Base-by-base conservation (phyloP, 331 rosid species). In the Ulmus americana region DNA sequence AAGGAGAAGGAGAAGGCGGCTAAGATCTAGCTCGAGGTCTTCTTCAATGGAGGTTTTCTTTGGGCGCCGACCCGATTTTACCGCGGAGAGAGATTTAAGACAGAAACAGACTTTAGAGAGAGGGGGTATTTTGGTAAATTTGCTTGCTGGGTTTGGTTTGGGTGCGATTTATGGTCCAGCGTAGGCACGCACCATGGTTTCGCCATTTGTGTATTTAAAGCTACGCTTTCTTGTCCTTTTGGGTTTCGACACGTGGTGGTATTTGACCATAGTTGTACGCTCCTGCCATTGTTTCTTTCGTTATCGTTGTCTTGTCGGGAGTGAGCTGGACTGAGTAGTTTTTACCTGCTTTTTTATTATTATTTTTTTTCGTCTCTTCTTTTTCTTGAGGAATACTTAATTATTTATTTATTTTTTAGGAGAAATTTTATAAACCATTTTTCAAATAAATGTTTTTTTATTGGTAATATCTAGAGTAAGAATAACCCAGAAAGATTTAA, bases 61-160 rank as follows among this genome's bases (percentile, higher is more conserved):
- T 57, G 62, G 20, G 62, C 35, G 35, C 35, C 35, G 35, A 28
- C 42, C 61, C 8, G 8, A 13, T 28, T 39, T 57, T 50, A 50
- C 28, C 10, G 55, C 20, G 16, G 45, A 57, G 61, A 55, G 62
- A 39, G 45, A 57, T 38, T 57, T 55, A 55, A 28, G 59, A 55
- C 59, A 55, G 40, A 46, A 46, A 10, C 10, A 10, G n/a, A 9
- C 5, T 2, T 9, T 8, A 9, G 11, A 16, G 15, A 48, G 10
- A 50, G 22, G 35, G 28, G 10, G 18, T 18, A 50, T 0, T 18
- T 50, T 50, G 22, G 55, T 28, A 28, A 28, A 28, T 28, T 28
- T 3, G 53, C 14, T 48, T 10, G n/a, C 11, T 48, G 12, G 12
- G 2, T 9, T 13, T 1, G 1, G 12, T 10, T 10, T 11, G 14